phyloP scores from a whole-genome alignment of 108 stramenopile genomes.

The Cyclostephanos invisitatus region DNA sequence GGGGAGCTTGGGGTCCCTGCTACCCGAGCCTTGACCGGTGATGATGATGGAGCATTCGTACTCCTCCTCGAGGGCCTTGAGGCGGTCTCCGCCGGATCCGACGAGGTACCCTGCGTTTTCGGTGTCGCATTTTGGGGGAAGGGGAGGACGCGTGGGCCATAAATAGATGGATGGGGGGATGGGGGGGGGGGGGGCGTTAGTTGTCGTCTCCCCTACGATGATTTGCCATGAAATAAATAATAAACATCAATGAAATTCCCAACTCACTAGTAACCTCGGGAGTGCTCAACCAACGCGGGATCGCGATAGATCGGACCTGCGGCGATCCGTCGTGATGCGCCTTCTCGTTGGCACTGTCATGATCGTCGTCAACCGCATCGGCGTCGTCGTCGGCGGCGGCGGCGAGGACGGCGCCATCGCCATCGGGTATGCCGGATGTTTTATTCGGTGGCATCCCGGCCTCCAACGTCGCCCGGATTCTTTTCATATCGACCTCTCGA shows the following conservation, averaged over 20 bases:
- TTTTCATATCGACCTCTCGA: no score
- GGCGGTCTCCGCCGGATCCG: conserved; percentile 17
- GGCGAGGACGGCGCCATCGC: background rate
- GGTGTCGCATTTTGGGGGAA: background rate
- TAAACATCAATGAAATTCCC: background rate
- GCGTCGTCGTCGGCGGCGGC: background rate
- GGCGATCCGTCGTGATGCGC: background rate
- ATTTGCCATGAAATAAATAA: no score
- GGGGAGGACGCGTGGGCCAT: background rate
- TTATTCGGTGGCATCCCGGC: no score
- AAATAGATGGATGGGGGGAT: conserved; percentile 5
- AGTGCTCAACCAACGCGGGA: conserved; percentile 48
- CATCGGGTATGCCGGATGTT: background rate
- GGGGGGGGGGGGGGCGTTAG: background rate
- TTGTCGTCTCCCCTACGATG: background rate
- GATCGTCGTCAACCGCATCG: background rate
- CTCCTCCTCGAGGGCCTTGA: conserved; percentile 35
- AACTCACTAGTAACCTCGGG: conserved; percentile 40
- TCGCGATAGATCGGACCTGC: conserved; percentile 34
- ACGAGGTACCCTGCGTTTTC: conserved; percentile 25
- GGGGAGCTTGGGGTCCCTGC: conserved; percentile 26
- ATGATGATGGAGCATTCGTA: conserved; percentile 42
- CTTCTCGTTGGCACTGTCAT: conserved; percentile 1
- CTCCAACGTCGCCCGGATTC: no score
- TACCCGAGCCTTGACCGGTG: conserved; percentile 29